phyloP scores from a whole-genome alignment of 176 grass and related monocot genomes.

The Carex pumila region DNA sequence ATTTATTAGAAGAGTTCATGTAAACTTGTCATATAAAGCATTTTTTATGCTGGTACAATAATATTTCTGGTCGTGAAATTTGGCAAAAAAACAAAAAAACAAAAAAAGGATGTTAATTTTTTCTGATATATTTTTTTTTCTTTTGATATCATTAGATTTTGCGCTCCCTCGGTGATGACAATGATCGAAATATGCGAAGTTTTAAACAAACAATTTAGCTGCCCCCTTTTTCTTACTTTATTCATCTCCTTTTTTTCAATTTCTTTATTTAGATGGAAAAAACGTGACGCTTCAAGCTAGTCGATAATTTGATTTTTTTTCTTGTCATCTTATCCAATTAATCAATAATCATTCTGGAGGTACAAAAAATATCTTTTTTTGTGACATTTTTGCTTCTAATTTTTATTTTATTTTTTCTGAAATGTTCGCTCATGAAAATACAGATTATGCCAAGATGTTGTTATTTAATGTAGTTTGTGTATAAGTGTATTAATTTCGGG shows the following conservation, averaged over 20 bases:
- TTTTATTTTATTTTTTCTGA: neutral
- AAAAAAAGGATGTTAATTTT: neutral
- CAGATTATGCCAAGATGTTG: neutral
- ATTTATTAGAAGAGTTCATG: neutral
- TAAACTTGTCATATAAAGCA: neutral
- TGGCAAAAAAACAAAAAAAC: neutral
- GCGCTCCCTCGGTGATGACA: constrained; percentile 20
- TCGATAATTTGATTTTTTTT: neutral
- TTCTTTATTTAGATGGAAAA: neutral
- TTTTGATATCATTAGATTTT: constrained; percentile 18
- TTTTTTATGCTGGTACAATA: neutral
- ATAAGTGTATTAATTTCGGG: neutral
- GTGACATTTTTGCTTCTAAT: neutral
- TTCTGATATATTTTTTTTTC: neutral
- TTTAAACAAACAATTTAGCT: constrained; percentile 1
- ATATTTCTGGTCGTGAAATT: neutral
- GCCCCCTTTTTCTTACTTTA: neutral
- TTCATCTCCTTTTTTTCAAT: neutral
- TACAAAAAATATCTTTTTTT: neutral
- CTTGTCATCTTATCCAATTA: neutral
- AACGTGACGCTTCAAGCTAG: neutral
- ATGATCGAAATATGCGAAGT: neutral
- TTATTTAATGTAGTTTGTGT: neutral
- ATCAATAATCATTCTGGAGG: neutral
- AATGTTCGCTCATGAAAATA: neutral